Evolutionary conservation across 1,284 basidiomycete species (phyloP), one percentile per base, ranked within the genome.

Genomic region (Rhodotorula sp.): DNA sequence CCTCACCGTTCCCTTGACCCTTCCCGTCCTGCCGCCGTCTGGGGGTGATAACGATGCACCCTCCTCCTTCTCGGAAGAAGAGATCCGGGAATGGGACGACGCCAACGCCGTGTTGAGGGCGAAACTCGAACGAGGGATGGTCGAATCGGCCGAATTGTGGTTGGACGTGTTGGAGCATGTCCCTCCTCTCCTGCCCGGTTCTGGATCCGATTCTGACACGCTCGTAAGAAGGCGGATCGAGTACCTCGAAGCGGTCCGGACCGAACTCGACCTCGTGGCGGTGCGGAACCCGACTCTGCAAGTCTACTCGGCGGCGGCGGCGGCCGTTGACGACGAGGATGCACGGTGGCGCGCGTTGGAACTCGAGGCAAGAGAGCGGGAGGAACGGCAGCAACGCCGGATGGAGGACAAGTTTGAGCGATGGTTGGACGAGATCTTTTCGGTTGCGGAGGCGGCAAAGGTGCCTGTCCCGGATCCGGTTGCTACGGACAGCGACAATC

Each of bases 401-500:
- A 43, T 12, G n/a, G 65, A 67, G 10, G 12, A 2, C 18, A n/a
- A 52, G 43, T 67, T 67, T 26, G 65, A 61, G 51, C 23, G 15
- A n/a, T 67, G 52, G 39, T 29, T 67, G 26, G 65, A 61, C 20
- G 18, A 10, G 20, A 56, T 67, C 58, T 34, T 67, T 15, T 15
- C 26, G 12, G n/a, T 5, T 21, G 64, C 58, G 18, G 49, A 16
- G n/a, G 34, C 14, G 26, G 46, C 34, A 34, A 34, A 34, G 34
- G 34, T 7, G 34, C 34, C 34, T 34, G 34, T 3, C 7, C 4
- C 34, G 34, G 34, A 34, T 7, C 34, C n/a, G n/a, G n/a, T n/a
- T n/a, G n/a, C n/a, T n/a, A n/a, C n/a, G n/a, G n/a, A n/a, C n/a
- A n/a, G n/a, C n/a, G n/a, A n/a, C n/a, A n/a, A n/a, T n/a, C n/a